phyloP scores from a whole-genome alignment of 2,329 filamentous ascomycete genomes.

The Catunica adiposa region DNA sequence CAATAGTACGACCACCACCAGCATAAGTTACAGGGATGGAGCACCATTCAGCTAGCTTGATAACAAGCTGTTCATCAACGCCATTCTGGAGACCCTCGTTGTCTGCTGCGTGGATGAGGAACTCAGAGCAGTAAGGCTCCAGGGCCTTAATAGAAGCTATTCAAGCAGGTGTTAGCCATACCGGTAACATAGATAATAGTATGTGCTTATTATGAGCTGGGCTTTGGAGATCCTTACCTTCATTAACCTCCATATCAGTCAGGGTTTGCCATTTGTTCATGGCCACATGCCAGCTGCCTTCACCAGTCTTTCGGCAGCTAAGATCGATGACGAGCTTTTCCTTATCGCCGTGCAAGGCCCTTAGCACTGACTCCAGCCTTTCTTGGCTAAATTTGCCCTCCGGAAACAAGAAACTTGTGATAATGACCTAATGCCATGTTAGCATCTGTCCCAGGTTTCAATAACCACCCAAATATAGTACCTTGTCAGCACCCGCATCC shows the following conservation, averaged over 20 bases:
- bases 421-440: conserved; percentile 57
- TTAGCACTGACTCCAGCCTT: conserved; percentile 57
- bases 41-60: conserved; percentile 66
- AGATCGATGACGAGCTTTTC: conserved; percentile 83
- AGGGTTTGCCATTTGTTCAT: conserved; percentile 99
- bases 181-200: background rate
- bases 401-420: conserved; percentile 90
- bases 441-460: background rate
- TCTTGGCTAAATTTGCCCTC: conserved; percentile 63
- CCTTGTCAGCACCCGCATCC: conserved; percentile 74
- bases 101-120: conserved; percentile 92
- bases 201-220: background rate
- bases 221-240: conserved; percentile 38
- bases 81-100: conserved; percentile 87
- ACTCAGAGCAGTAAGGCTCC: conserved; percentile 88
- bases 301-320: conserved; percentile 63
- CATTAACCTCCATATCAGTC: conserved; percentile 84
- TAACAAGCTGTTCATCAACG: conserved; percentile 73
- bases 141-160: conserved; percentile 63
- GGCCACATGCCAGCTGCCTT: conserved; percentile 77
- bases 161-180: background rate
- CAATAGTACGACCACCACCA: conserved; percentile 69
- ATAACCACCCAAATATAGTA: conserved; percentile 24
- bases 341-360: conserved; percentile 55
- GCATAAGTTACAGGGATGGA: conserved; percentile 90